Evolutionary conservation across 2,329 filamentous ascomycete genomes (phyloP), one percentile per base, ranked within the genome.

Genomic region (Fusarium papillatum): DNA sequence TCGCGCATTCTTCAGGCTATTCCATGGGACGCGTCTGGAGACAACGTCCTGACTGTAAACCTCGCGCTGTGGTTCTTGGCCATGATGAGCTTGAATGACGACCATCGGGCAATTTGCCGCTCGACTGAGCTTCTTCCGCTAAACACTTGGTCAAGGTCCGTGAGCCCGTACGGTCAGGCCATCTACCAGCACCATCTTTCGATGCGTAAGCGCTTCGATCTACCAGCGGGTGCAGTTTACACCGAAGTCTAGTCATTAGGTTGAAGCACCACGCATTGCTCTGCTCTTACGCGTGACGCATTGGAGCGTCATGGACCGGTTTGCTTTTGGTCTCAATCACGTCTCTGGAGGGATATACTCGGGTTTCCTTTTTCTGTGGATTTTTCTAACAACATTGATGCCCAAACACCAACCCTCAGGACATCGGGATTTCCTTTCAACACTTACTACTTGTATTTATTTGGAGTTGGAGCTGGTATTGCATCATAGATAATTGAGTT

Each of bases 61-160:
- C 67, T 64, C 4, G 55, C 39, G 3, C 24, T 72, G 2, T 72
- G 63, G 70, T 63, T 43, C 2, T 19, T 72, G 38, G n/a, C 41
- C 10, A 70, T 70, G 57, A 59, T 70, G 34, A 64, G 70, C 29
- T 6, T 62, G 10, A 61, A 67, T 39, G 46, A 29, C 11, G 16
- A 19, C 8, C 29, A 67, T 7, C 14, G 36, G 1, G 6, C 5
- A 26, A 38, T 67, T 24, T 39, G 55, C 6, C 0, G 7, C 7
- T 14, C 17, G 2, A 4, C n/a, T 2, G 36, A 69, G 7, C 24
- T 48, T 24, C 2, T 62, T 8, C 43, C 55, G 3, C 26, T 70
- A 5, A 29, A 55, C 10, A 4, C 22, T 13, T 62, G 55, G 57
- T 70, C 34, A 46, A 66, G 31, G 14, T 53, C 9, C 4, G 14